phyloP scores from a whole-genome alignment of 257 asterid genomes.

The Solanum lycopersicoides region DNA sequence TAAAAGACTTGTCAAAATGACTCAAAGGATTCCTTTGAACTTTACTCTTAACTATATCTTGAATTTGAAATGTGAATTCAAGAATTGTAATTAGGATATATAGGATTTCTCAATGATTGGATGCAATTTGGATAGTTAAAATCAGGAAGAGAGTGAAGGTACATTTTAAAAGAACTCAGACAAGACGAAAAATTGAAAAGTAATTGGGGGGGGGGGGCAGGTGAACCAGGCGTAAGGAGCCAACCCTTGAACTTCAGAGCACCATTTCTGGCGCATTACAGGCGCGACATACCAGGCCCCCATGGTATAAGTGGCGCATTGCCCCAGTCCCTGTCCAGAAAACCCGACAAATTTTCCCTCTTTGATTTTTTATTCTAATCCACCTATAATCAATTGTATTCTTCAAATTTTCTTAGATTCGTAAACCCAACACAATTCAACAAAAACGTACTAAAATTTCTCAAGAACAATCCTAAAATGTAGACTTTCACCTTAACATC shows the following conservation, averaged over 20 bases:
- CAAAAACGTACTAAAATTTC: background rate
- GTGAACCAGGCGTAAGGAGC: background rate
- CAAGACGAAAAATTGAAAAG: no score
- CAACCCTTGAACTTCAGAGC: background rate
- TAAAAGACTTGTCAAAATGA: background rate
- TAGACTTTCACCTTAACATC: background rate
- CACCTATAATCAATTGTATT: background rate
- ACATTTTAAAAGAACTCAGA: background rate
- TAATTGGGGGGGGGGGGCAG: background rate
- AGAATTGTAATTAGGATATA: no score
- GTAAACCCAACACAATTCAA: background rate
- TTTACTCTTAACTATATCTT: background rate
- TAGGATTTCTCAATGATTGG: background rate
- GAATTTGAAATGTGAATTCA: background rate
- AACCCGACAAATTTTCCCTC: background rate
- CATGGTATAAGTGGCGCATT: background rate
- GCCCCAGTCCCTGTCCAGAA: background rate
- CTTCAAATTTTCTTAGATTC: background rate
- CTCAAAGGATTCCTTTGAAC: background rate
- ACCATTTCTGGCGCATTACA: background rate
- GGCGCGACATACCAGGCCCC: rapidly evolving
- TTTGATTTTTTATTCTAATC: background rate
- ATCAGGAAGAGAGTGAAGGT: background rate
- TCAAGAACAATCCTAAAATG: background rate
- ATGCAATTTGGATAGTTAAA: background rate